Conservation (phyloP, 2,329 filamentous ascomycete genomes). For the Ophiosphaerella narmari region DNA sequence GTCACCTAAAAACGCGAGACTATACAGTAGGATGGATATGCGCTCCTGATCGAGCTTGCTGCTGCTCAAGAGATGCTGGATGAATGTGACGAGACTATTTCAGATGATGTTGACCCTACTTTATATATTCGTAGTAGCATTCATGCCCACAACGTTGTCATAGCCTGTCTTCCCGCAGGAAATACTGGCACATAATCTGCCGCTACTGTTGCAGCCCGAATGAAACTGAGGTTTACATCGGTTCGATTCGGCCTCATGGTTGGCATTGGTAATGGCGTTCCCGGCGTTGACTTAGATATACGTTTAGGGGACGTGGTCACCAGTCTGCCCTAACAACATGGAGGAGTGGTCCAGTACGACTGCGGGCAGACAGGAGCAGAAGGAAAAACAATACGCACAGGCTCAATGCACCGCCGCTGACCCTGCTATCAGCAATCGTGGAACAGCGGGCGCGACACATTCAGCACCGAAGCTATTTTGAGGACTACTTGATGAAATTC, state of each 20-base stretch:
- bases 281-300: neutral
- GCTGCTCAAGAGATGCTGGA: conserved; percentile 13
- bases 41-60: conserved; percentile 35
- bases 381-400: conserved; percentile 1
- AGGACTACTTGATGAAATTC: too few species aligned
- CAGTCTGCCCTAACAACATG: conserved; percentile 6
- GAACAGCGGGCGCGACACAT: neutral
- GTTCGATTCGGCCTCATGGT: conserved; percentile 49
- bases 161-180: conserved; percentile 29
- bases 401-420: conserved; percentile 10
- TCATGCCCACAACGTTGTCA: conserved; percentile 38
- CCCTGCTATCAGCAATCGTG: conserved; percentile 5
- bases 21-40: conserved; percentile 43
- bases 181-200: conserved; percentile 35
- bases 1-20: neutral
- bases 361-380: conserved; percentile 1
- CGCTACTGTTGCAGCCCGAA: conserved; percentile 31
- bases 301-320: conserved; percentile 10
- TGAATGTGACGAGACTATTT: conserved; percentile 12
- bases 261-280: conserved; percentile 43
- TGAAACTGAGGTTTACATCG: conserved; percentile 31
- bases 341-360: conserved; percentile 11
- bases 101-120: conserved; percentile 28
- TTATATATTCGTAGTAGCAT: conserved; percentile 28
- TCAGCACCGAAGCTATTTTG: neutral